A percentile compares a stretch with the other conserved stretches of the same genome.
Conservation (phyloP, 108 stramenopile genomes). For the Chaetoceros muelleri region DNA sequence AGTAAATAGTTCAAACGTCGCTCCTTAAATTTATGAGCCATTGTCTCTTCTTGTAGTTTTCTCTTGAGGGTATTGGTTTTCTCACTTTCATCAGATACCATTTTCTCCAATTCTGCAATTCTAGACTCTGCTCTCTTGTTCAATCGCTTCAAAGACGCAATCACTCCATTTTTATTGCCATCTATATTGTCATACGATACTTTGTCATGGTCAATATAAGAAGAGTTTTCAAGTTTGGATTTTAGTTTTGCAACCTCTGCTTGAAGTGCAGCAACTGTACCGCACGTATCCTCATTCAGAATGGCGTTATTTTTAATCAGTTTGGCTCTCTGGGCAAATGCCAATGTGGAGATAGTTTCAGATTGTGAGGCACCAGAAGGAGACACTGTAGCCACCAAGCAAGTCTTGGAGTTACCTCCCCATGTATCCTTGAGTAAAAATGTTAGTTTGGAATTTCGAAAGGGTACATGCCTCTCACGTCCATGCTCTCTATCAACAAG, state of each 20-base stretch:
- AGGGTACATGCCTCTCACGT: constrained; percentile 20
- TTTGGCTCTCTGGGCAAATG: constrained; percentile 40
- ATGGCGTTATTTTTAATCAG: constrained; percentile 29
- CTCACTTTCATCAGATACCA: constrained; percentile 3
- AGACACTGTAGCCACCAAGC: constrained; percentile 34
- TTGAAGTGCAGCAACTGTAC: constrained; percentile 20
- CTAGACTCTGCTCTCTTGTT: constrained; percentile 13
- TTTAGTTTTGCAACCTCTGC: constrained; percentile 23
- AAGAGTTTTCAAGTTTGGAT: constrained; percentile 10
- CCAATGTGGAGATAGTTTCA: constrained; percentile 34
- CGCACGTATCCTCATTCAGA: constrained; percentile 25
- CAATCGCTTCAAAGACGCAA: constrained; percentile 12
- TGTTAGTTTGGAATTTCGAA: constrained; percentile 38
- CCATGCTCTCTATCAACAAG: constrained; percentile 37
- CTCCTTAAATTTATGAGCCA: constrained; percentile 33
- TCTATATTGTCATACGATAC: neutral
- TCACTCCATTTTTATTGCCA: neutral
- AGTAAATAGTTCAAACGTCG: constrained; percentile 15
- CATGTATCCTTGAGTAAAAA: constrained; percentile 29
- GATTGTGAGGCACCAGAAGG: constrained; percentile 10
- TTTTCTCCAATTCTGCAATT: constrained; percentile 14
- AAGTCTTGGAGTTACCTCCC: constrained; percentile 36
- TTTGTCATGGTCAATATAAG: neutral
- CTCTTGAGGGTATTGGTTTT: constrained; percentile 22
- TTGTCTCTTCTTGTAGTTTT: constrained; percentile 31